phyloP scores from a whole-genome alignment of 371 early-diverging fungal species.

The Apophysomyces variabilis region DNA sequence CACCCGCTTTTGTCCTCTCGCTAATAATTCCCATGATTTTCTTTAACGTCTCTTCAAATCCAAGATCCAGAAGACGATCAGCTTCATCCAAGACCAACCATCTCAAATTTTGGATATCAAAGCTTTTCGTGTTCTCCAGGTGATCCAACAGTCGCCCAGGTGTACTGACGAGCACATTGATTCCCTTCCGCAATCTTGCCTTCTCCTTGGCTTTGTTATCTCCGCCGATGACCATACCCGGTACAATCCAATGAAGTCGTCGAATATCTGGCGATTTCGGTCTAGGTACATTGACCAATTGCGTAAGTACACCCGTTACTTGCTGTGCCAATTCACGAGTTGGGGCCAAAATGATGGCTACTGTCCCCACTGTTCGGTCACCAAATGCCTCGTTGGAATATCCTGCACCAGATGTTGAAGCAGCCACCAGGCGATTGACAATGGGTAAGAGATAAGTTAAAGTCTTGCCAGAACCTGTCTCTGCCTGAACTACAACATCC shows the following conservation, averaged over 20 bases:
- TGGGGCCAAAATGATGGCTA: constrained; percentile 90
- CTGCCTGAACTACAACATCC: constrained; percentile 93
- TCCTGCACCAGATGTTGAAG: constrained; percentile 35
- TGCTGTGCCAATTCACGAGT: constrained; percentile 99
- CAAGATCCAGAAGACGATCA: constrained; percentile 96
- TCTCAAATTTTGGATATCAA: constrained; percentile 72
- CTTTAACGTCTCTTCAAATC: constrained; percentile 94
- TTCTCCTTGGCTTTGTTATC: constrained; percentile 93
- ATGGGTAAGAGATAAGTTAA: constrained; percentile 94
- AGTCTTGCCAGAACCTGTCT: constrained; percentile 99
- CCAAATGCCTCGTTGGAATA: constrained; percentile 35
- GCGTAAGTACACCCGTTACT: constrained; percentile 77
- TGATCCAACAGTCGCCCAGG: constrained; percentile 99
- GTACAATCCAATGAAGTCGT: constrained; percentile 91
- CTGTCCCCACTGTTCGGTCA: constrained; percentile 67
- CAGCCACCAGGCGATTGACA: constrained; percentile 54
- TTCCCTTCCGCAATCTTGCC: constrained; percentile 90
- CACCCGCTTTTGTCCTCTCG: constrained; percentile 39
- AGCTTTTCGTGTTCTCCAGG: constrained; percentile 84
- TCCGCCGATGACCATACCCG: constrained; percentile 92
- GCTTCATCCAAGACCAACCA: constrained; percentile 99
- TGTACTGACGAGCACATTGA: constrained; percentile 94
- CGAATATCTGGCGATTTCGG: constrained; percentile 56
- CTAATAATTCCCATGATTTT: constrained; percentile 76
- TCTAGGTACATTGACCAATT: constrained; percentile 66